These are phyloP conservation scores for Fonsecaea monophora DNA, from an alignment of 2,329 filamentous ascomycete genomes.

Conservation along the genomic window DNA sequence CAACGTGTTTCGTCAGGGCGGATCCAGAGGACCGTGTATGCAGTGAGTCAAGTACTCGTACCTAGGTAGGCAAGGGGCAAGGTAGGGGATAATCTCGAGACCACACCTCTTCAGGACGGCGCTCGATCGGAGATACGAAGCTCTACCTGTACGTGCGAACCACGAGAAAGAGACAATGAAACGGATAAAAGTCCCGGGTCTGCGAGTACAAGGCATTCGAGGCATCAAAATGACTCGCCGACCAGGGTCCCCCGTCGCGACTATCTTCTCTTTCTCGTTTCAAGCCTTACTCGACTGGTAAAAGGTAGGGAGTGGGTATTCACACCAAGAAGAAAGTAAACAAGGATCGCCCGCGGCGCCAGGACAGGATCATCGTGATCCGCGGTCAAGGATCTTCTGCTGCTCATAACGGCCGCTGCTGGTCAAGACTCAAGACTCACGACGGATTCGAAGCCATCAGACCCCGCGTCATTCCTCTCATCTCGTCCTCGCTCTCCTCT, in stretches of 20 bases:
- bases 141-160: no score
- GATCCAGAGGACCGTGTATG: no score
- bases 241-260: not conserved
- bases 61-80: no score
- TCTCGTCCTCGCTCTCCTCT: slow-evolving; percentile 14
- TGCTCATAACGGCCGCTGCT: not conserved
- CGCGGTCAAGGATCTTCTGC: not conserved
- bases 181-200: not conserved
- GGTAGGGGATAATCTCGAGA: no score
- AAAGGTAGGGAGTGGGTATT: not conserved
- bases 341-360: not conserved
- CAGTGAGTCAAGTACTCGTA: no score
- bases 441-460: slow-evolving; percentile 9
- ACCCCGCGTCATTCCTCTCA: slow-evolving; percentile 14
- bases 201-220: no score
- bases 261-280: not conserved
- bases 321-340: not conserved
- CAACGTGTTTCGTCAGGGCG: no score
- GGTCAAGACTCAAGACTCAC: not conserved
- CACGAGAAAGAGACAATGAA: no score
- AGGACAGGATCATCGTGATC: not conserved
- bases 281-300: not conserved
- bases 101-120: no score
- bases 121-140: no score
- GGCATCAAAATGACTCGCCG: no score